phyloP scores from a whole-genome alignment of 2,329 filamentous ascomycete genomes.

The Arthrinium phaeospermum region DNA sequence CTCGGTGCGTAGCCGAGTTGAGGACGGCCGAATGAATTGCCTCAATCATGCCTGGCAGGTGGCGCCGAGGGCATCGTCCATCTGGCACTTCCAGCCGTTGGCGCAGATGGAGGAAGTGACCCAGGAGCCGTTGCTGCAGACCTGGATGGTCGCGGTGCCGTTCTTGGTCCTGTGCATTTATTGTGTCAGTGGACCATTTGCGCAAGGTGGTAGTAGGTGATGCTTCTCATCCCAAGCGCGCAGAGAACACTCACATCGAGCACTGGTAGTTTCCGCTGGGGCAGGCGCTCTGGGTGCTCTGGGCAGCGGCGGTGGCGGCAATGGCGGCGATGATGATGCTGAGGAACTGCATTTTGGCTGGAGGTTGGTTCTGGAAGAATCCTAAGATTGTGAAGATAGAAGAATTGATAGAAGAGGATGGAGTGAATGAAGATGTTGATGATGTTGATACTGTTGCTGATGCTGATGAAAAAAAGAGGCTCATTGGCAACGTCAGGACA shows the following conservation, averaged over 20 bases:
- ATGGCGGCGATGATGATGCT: constrained; percentile 32
- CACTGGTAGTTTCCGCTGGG: constrained; percentile 20
- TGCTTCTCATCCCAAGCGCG: neutral
- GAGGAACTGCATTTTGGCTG: constrained; percentile 29
- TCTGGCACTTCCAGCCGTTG: constrained; percentile 24
- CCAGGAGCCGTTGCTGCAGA: constrained; percentile 27
- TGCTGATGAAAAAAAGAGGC: neutral
- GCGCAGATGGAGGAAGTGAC: constrained; percentile 25
- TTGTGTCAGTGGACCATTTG: neutral
- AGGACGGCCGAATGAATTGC: neutral
- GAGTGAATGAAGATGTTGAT: neutral
- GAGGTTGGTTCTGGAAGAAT: neutral
- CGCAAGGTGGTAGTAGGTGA: neutral
- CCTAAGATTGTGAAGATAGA: neutral
- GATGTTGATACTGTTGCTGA: neutral
- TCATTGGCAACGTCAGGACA: neutral
- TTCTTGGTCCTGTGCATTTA: constrained; percentile 23
- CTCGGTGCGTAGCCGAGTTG: neutral
- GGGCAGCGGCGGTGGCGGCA: constrained; percentile 4
- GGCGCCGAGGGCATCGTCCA: constrained; percentile 22
- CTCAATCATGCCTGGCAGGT: constrained; percentile 21
- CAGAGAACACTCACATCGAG: constrained; percentile 17
- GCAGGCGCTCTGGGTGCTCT: neutral
- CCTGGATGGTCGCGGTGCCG: constrained; percentile 25
- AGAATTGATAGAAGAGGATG: neutral